Conservation (phyloP, 2,329 filamentous ascomycete species). For the Aureobasidium sp. region DNA sequence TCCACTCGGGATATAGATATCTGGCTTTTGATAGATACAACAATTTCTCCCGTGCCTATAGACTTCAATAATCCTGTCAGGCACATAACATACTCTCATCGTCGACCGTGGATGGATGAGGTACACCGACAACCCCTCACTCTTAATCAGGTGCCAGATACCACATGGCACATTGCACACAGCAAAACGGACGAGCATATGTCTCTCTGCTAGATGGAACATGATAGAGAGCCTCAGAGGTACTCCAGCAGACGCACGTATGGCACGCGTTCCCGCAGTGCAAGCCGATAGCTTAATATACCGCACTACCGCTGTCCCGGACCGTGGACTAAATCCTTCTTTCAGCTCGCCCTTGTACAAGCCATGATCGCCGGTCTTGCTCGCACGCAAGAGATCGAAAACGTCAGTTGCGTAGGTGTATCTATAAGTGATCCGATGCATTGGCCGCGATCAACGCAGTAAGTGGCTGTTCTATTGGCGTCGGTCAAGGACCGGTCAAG, state of each 20-base stretch:
- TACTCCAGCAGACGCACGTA: too few species aligned
- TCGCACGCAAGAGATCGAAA: not conserved
- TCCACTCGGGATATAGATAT: too few species aligned
- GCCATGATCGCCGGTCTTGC: not conserved
- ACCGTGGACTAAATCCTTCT: not conserved
- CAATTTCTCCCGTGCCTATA: not conserved
- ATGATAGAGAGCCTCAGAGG: not conserved
- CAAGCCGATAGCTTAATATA: not conserved
- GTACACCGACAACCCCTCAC: too few species aligned
- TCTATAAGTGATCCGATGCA: not conserved
- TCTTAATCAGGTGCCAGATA: too few species aligned
- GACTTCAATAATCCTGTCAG: not conserved
- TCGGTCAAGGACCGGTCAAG: not conserved
- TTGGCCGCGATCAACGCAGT: not conserved
- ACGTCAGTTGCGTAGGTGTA: conserved; percentile 15
- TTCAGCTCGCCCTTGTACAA: conserved; percentile 12
- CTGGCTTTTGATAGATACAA: too few species aligned
- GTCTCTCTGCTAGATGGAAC: not conserved
- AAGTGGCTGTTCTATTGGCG: not conserved
- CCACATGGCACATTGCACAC: not conserved
- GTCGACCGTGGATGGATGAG: too few species aligned
- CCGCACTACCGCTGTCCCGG: not conserved
- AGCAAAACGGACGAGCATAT: conserved; percentile 1
- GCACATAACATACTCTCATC: not conserved
- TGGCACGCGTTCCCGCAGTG: not conserved